Percentiles rank a stretch among this genome's conserved stretches.
Conservation (phyloP, 2,329 filamentous ascomycete genomes). For the Xylariales sp. region DNA sequence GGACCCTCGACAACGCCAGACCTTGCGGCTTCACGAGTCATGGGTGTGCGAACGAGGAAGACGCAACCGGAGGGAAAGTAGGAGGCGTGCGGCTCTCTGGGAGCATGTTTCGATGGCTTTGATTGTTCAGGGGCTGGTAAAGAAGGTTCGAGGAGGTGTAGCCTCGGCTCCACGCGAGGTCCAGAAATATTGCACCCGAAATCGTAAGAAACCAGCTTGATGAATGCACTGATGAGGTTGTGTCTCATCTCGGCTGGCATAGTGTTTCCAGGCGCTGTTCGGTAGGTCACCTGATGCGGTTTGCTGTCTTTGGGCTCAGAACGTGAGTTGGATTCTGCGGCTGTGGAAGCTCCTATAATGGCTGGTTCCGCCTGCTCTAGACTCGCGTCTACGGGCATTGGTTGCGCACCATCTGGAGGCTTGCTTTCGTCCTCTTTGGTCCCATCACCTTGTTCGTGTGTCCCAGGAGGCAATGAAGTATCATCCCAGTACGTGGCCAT, state of each 20-base stretch:
- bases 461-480: constrained; percentile 35
- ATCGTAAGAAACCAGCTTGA: constrained; percentile 62
- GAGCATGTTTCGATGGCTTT: constrained; percentile 1
- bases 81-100: constrained; percentile 26
- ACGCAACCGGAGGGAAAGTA: constrained; percentile 56
- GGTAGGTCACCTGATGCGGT: constrained; percentile 28
- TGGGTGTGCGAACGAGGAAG: constrained; percentile 57
- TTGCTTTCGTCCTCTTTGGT: constrained; percentile 7
- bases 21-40: constrained; percentile 55
- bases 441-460: constrained; percentile 10
- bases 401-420: constrained; percentile 10
- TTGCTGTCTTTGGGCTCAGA: constrained; percentile 11
- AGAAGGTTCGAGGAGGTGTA: constrained; percentile 41
- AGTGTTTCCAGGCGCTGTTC: constrained; percentile 45
- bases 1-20: constrained; percentile 58
- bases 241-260: constrained; percentile 57
- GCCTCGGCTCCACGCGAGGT: constrained; percentile 53
- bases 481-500: constrained; percentile 60
- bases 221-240: constrained; percentile 51
- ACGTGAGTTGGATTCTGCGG: constrained; percentile 15
- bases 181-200: constrained; percentile 59
- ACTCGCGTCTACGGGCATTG: constrained; percentile 12
- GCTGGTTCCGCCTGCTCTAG: constrained; percentile 16
- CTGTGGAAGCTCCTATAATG: constrained; percentile 10
- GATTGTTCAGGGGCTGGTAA: constrained; percentile 1